Base-by-base conservation (phyloP, 176 grass and related monocot species). In the Phoenix dactylifera region DNA sequence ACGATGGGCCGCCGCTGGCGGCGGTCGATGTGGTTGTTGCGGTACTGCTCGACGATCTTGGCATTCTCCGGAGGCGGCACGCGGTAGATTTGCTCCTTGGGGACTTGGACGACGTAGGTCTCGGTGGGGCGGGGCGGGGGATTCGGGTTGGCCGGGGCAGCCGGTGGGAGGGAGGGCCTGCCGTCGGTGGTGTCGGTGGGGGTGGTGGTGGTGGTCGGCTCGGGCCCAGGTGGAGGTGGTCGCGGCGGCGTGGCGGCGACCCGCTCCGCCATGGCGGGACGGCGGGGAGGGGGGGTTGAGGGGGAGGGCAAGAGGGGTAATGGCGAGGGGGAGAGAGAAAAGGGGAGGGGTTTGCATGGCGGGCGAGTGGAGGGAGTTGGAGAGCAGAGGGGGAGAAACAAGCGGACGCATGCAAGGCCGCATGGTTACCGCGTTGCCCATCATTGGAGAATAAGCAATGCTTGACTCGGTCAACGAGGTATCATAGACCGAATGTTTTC, bases 21-120 rank as follows among this genome's bases (percentile, higher is more conserved):
- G 51, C 71, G 54, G 24, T 49, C 29, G 7, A 23, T 25, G 0
- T 15, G 55, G 49, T 70, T 71, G 25, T 63, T 50, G 3, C 79
- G 82, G 60, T 95, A 95, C 15, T 76, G 76, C 64, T 95, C 86
- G 44, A 70, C 82, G 66, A 89, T 64, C 54, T 61, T 68, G 0
- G 90, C 90, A 75, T 95, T 95, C 79, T 95, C 86, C 7, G 90
- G 90, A 1, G 90, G 90, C 16, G 90, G 90, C 15, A 95, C 71
- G 16, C 76, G 86, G 82, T 89, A 95, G 73, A 95, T 81, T 70
- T 95, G 90, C 17, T 95, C 90, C 79, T 95, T 95, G 12, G 81
- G 86, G 17, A 95, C 82, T 29, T 89, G 71, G 60, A 95, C 79
- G 39, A 95, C 65, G 76, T 95, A 95, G 18, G 82, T 95, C 26